Evolutionary conservation across 1,284 basidiomycete species (phyloP).

Genomic region (Puccinia novopanici): DNA sequence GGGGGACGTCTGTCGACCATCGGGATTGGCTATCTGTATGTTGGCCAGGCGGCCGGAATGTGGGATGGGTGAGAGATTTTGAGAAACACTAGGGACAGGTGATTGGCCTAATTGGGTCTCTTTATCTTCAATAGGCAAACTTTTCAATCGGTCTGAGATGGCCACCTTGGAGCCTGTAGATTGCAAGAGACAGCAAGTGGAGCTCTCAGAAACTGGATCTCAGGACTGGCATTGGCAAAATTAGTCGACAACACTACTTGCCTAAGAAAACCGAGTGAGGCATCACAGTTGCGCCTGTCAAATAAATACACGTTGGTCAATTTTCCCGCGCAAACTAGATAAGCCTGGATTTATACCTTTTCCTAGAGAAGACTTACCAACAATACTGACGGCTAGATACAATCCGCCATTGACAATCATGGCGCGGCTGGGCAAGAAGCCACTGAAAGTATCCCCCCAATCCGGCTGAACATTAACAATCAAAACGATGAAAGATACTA

Average conservation of each 20-base stretch:
- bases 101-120: not conserved
- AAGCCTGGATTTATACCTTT: not conserved
- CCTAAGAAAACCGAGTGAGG: constrained; percentile 85
- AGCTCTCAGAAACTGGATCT: not conserved
- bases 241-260: constrained; percentile 9
- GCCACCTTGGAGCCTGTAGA: constrained; percentile 40
- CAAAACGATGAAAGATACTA: constrained; percentile 79
- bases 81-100: not conserved
- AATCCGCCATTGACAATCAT: constrained; percentile 69
- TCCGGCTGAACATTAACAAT: constrained; percentile 72
- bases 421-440: constrained; percentile 73
- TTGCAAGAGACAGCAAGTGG: too few species aligned
- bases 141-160: constrained; percentile 26
- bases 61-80: constrained; percentile 1
- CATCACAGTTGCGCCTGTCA: constrained; percentile 72
- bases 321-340: not conserved
- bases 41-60: not conserved
- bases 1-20: not conserved
- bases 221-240: not conserved
- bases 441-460: constrained; percentile 79
- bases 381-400: constrained; percentile 71
- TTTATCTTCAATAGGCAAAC: constrained; percentile 13
- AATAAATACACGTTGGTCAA: not conserved
- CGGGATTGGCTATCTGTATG: not conserved
- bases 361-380: constrained; percentile 57